Conservation (phyloP, 495 filamentous ascomycete species). For the Annulohypoxylon stygium region DNA sequence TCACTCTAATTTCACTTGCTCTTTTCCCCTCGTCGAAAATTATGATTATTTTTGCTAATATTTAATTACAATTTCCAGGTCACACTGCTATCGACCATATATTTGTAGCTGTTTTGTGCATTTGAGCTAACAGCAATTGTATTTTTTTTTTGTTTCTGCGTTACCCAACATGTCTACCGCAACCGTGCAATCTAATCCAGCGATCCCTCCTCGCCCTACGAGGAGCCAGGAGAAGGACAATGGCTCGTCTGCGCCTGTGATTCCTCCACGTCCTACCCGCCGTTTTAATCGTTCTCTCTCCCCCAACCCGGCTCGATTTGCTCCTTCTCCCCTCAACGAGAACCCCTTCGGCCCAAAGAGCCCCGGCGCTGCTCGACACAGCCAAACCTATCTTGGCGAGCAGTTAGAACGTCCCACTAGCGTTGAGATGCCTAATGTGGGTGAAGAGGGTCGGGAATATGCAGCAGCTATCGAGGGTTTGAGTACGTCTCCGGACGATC, state of each 20-base stretch:
- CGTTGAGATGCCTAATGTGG: conserved; percentile 84
- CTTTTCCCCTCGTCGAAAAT: neutral
- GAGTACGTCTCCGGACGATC: conserved; percentile 47
- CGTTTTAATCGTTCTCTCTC: conserved; percentile 82
- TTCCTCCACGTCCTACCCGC: conserved; percentile 79
- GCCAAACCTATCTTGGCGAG: conserved; percentile 57
- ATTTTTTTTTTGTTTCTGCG: conserved; percentile 17
- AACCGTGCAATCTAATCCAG: conserved; percentile 68
- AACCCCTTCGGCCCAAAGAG: conserved; percentile 52
- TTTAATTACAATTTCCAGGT: conserved; percentile 30
- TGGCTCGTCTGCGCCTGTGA: conserved; percentile 59
- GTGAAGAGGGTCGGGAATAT: conserved; percentile 92
- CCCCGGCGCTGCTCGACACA: conserved; percentile 52
- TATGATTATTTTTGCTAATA: conserved; percentile 22
- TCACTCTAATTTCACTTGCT: neutral
- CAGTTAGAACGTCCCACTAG: conserved; percentile 76
- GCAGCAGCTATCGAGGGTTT: conserved; percentile 68
- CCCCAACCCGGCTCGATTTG: conserved; percentile 80
- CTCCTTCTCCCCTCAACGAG: conserved; percentile 88
- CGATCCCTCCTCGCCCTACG: conserved; percentile 74
- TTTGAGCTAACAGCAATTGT: conserved; percentile 43
- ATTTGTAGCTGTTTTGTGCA: conserved; percentile 39
- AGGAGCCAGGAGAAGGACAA: conserved; percentile 58
- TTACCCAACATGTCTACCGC: conserved; percentile 56
- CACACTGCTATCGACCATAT: conserved; percentile 31